phyloP scores from a whole-genome alignment of 2,329 filamentous ascomycete genomes.

The Talaromyces rugulosus region DNA sequence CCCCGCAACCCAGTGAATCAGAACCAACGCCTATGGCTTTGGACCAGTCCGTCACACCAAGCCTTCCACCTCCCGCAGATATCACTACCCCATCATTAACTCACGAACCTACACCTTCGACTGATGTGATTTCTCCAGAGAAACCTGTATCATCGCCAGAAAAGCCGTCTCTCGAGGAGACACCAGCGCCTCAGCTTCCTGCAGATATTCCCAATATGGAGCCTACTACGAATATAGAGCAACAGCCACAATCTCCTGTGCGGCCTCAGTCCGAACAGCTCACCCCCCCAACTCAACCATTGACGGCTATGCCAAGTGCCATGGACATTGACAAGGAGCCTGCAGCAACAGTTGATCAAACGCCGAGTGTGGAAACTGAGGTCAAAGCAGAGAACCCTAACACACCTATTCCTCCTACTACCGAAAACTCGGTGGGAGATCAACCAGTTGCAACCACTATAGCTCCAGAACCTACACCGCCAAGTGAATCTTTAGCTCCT shows the following conservation, averaged over 20 bases:
- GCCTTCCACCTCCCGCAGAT: constrained; percentile 3
- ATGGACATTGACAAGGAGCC: neutral
- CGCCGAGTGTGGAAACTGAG: constrained; percentile 6
- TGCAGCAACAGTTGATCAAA: constrained; percentile 1
- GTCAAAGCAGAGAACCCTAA: neutral
- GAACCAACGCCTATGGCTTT: neutral
- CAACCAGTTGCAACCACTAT: constrained; percentile 15
- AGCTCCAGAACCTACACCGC: constrained; percentile 5
- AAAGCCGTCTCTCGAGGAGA: constrained; percentile 5
- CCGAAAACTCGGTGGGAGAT: neutral
- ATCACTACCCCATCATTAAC: constrained; percentile 1
- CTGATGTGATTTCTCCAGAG: constrained; percentile 7
- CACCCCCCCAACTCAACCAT: constrained; percentile 4
- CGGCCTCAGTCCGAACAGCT: constrained; percentile 12
- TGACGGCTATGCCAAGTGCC: neutral
- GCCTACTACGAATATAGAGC: constrained; percentile 12
- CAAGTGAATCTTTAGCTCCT: neutral
- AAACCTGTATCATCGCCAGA: constrained; percentile 11
- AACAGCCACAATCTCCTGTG: constrained; percentile 3
- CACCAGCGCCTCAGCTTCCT: neutral
- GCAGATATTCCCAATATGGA: neutral
- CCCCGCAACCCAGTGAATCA: constrained; percentile 26
- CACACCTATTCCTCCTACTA: neutral
- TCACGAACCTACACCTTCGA: neutral
- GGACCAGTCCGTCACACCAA: constrained; percentile 3